Percentiles rank a stretch among this genome's conserved stretches.
Evolutionary conservation across 1,284 basidiomycete species (phyloP).

Genomic region (Macrocystidia cucumis): DNA sequence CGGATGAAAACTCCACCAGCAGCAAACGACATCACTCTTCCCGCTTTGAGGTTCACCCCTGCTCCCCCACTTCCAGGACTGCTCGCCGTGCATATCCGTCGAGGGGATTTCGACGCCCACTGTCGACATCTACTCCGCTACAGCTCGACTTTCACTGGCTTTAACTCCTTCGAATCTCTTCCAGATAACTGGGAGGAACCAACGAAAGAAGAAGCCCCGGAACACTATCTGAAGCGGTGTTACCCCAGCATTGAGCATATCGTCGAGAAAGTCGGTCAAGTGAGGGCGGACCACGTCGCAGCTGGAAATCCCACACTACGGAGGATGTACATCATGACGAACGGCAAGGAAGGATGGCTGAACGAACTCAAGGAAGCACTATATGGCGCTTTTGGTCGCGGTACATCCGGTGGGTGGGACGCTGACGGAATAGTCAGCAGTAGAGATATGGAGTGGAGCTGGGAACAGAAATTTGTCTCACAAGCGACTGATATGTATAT

Average conservation of each 20-base stretch:
- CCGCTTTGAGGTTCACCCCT: constrained; percentile 6
- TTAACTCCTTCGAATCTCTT: constrained; percentile 33
- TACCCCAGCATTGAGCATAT: constrained; percentile 40
- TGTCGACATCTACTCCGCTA: constrained; percentile 37
- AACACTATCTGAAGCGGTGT: constrained; percentile 34
- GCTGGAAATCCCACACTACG: constrained; percentile 15
- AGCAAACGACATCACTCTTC: no score
- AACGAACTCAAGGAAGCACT: constrained; percentile 34
- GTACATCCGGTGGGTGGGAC: constrained; percentile 15
- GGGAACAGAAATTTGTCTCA: constrained; percentile 37
- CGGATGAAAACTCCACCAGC: no score
- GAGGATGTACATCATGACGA: constrained; percentile 48
- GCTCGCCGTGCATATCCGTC: constrained; percentile 50
- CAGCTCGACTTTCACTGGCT: constrained; percentile 32
- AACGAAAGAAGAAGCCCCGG: constrained; percentile 10
- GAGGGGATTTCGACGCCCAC: constrained; percentile 51
- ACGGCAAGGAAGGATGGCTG: constrained; percentile 39
- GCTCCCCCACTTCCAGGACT: neutral
- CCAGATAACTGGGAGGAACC: constrained; percentile 27
- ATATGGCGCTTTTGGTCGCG: constrained; percentile 24
- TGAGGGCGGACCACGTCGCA: constrained; percentile 20
- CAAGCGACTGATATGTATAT: constrained; percentile 49
- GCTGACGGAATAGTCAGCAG: constrained; percentile 37
- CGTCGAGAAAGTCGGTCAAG: constrained; percentile 29
- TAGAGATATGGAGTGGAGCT: constrained; percentile 31